Percentiles rank a stretch among this genome's conserved stretches.
Conservation (phyloP, 345 rosid species). For the Eucalyptus marginata region DNA sequence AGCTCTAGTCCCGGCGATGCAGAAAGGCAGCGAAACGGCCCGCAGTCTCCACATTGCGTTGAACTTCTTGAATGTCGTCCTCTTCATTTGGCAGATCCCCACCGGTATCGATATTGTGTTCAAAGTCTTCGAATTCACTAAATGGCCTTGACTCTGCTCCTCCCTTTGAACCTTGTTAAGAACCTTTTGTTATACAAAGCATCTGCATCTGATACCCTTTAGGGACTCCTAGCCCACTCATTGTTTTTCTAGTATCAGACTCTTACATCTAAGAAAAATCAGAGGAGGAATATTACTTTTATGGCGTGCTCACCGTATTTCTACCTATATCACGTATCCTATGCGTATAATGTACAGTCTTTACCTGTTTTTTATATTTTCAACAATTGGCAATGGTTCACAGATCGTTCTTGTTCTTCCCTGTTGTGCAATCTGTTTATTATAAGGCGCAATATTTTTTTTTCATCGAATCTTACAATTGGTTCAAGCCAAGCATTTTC, state of each 20-base stretch:
- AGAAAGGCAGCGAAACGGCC: constrained; percentile 75
- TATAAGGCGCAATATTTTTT: not conserved
- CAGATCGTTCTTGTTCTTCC: not conserved
- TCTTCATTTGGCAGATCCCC: constrained; percentile 77
- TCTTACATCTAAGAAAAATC: not conserved
- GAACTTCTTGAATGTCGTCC: constrained; percentile 55
- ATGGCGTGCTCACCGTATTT: not conserved
- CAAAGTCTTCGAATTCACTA: constrained; percentile 77
- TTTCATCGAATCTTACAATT: not conserved
- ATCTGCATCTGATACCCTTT: not conserved
- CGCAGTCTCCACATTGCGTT: constrained; percentile 78
- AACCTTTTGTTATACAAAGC: not conserved
- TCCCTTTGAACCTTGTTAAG: not conserved
- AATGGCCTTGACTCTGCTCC: constrained; percentile 50
- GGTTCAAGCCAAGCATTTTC: not conserved
- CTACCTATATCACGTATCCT: not conserved
- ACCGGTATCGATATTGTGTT: constrained; percentile 73
- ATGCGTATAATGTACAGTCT: not conserved
- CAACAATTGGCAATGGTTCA: not conserved
- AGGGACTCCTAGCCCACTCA: not conserved
- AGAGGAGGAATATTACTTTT: not conserved
- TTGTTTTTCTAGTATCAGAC: not conserved
- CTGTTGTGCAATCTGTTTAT: not conserved
- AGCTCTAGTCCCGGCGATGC: constrained; percentile 84
- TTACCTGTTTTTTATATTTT: not conserved